Evolutionary conservation across 305 asterid genomes (phyloP).

Genomic region (Fraxinus latifolia): DNA sequence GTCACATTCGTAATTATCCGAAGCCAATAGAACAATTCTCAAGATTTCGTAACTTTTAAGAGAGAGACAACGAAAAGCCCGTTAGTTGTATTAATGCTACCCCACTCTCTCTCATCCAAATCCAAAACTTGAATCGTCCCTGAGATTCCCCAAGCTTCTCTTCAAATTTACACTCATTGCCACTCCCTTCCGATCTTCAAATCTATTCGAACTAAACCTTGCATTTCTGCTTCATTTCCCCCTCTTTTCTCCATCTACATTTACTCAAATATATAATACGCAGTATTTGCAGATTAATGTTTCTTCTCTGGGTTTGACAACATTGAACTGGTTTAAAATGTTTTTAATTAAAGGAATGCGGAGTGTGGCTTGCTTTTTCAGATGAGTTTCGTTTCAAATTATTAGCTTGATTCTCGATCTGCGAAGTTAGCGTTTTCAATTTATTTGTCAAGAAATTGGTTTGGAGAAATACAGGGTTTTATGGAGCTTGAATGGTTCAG

Average conservation of each 20-base stretch:
- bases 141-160: not conserved
- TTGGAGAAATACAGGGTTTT: conserved; percentile 36
- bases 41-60: not conserved
- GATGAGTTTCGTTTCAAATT: conserved; percentile 36
- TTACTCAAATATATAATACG: not conserved
- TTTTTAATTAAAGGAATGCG: conserved; percentile 17
- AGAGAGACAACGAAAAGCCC: not conserved
- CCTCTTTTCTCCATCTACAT: not conserved
- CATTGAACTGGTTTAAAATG: conserved; percentile 15
- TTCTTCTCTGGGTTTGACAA: not conserved
- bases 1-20: not conserved
- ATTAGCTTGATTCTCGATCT: conserved; percentile 48
- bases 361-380: conserved; percentile 28
- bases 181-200: conserved; percentile 3
- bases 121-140: not conserved
- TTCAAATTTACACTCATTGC: not conserved
- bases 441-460: conserved; percentile 10
- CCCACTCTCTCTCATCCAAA: not conserved
- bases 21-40: not conserved
- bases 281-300: not conserved
- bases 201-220: not conserved
- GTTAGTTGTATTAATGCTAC: conserved; percentile 4
- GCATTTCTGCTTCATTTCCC: not conserved
- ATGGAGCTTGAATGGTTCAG: conserved; percentile 27
- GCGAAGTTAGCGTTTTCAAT: conserved; percentile 25